Percentiles rank a stretch among this genome's conserved stretches.
These are phyloP conservation scores for Cryptococcus sp. DNA, from an alignment of 1,284 basidiomycete genomes.

Conservation along the genomic window DNA sequence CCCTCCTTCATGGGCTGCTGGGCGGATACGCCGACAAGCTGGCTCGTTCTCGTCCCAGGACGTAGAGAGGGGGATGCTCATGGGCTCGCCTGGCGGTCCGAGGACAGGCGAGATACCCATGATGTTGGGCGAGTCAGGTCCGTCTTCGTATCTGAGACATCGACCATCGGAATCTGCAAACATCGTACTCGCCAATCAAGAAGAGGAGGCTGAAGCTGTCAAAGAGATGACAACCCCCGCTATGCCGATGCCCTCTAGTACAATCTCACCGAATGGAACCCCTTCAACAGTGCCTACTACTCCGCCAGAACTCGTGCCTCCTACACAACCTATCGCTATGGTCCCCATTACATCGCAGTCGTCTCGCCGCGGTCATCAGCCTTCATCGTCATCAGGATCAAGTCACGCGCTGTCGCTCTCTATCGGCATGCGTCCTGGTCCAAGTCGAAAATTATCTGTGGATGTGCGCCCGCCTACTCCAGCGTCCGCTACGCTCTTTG, in stretches of 20 bases:
- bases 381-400: constrained; percentile 41
- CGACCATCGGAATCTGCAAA: constrained; percentile 31
- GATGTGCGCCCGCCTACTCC: constrained; percentile 51
- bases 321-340: constrained; percentile 25
- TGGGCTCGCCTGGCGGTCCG: constrained; percentile 58
- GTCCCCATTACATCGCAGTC: constrained; percentile 22
- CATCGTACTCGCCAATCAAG: constrained; percentile 21
- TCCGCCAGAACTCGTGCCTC: constrained; percentile 16
- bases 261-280: constrained; percentile 14
- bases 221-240: constrained; percentile 11
- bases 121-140: constrained; percentile 3
- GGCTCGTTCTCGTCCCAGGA: constrained; percentile 91
- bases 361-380: constrained; percentile 28
- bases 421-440: constrained; percentile 10
- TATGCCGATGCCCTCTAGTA: constrained; percentile 3
- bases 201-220: constrained; percentile 20
- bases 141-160: constrained; percentile 21
- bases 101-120: constrained; percentile 9
- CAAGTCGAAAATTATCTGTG: constrained; percentile 41
- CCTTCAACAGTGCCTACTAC: constrained; percentile 18
- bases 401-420: constrained; percentile 28
- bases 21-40: constrained; percentile 68
- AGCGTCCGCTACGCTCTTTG: constrained; percentile 49
- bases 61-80: constrained; percentile 78
- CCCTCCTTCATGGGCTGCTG: constrained; percentile 2